phyloP scores from a whole-genome alignment of 768 basidiomycete species.

The Tricholoma sp. region DNA sequence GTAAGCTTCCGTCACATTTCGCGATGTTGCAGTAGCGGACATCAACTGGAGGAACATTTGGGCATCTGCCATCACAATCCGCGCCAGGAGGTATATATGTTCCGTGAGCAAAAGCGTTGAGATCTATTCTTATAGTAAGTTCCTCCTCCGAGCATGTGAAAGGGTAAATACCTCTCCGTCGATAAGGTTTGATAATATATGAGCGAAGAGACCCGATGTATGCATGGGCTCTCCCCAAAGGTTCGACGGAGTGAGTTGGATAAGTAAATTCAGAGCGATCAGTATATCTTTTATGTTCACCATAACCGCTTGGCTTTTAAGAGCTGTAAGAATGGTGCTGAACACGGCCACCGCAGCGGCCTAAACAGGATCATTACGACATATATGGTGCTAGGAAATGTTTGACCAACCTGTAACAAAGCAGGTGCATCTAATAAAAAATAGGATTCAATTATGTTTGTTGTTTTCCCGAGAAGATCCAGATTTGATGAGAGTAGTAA shows the following conservation, averaged over 20 bases:
- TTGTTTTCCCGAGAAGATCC: slow-evolving; percentile 67
- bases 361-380: slow-evolving; percentile 28
- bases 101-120: slow-evolving; percentile 52
- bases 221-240: slow-evolving; percentile 76
- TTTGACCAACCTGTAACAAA: slow-evolving; percentile 56
- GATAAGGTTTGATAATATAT: slow-evolving; percentile 51
- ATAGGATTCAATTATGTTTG: slow-evolving; percentile 70
- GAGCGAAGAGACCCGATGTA: slow-evolving; percentile 64
- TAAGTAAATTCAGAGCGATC: slow-evolving; percentile 50
- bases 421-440: slow-evolving; percentile 60
- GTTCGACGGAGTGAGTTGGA: slow-evolving; percentile 57
- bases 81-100: slow-evolving; percentile 67
- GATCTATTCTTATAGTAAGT: slow-evolving; percentile 22
- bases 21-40: slow-evolving; percentile 47
- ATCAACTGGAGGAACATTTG: slow-evolving; percentile 70
- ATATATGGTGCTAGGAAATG: background rate
- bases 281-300: slow-evolving; percentile 62
- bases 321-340: slow-evolving; percentile 45
- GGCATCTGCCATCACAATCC: slow-evolving; percentile 63
- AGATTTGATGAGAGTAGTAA: slow-evolving; percentile 60
- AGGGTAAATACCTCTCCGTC: slow-evolving; percentile 56
- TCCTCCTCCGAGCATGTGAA: slow-evolving; percentile 3
- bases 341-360: slow-evolving; percentile 52
- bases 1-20: slow-evolving; percentile 43
- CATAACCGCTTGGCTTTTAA: slow-evolving; percentile 41